Base-by-base conservation (phyloP, 2,329 filamentous ascomycete genomes). In the Alternaria gaisen region DNA sequence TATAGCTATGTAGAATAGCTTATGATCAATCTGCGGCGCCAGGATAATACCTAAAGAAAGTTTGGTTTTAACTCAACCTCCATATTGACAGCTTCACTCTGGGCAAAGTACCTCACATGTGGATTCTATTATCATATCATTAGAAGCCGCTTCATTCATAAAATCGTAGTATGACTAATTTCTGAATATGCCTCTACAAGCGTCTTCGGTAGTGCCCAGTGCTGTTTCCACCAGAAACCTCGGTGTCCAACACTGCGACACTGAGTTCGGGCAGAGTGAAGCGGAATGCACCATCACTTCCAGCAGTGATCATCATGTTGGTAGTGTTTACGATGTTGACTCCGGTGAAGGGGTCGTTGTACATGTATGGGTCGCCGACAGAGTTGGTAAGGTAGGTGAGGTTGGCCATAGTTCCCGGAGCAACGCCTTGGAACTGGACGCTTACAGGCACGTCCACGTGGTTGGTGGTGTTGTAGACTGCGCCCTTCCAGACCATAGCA, bases 201-300 rank as follows among this genome's bases (percentile, higher is more conserved):
- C 46, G 16, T 12, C 51, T 48, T 3, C 40, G 40, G 18, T 51
- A 60, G 11, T 40, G 38, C 0, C 30, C 22, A 34, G 53, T 60
- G 20, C 40, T 51, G 18, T 56, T 56, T 40, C 53, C 34, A 42
- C 44, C 46, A 8, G 36, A 12, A 48, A 58, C 43, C 40, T 70
- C 76, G 16, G 72, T 74, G 42, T 87, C 84, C 53, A 89, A 69
- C 3, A 88, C 82, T 14, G 85, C 85, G 50, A 88, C 82, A 65
- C 85, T 87, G 58, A 87, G 74, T 64, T 85, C 78, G 0, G 86
- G 86, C 68, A 89, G 61, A 26, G 71, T 79, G 66, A 88, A 88
- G 43, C 74, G 74, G 65, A 88, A 87, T 2, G 67, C 72, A 2
- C 86, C 86, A 26, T 81, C 76, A 3, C 72, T 67, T 16, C 79